Conservation (phyloP, 2,329 filamentous ascomycete genomes). For the Fusarium austroafricanum region DNA sequence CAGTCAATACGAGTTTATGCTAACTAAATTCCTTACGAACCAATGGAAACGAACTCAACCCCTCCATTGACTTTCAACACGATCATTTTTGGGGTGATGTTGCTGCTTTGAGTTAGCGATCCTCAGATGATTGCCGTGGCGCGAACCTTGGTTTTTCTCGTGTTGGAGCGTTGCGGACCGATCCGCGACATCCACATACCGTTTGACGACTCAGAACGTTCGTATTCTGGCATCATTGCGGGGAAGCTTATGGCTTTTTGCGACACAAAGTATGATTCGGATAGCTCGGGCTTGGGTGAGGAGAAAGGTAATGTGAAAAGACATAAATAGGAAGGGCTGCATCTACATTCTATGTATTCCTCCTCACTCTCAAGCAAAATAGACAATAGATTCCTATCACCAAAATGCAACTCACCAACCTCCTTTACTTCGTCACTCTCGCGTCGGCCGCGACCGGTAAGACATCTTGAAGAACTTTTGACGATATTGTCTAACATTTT, state of each 20-base stretch:
- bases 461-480: not conserved
- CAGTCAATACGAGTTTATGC: not conserved
- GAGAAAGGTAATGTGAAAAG: rapidly evolving
- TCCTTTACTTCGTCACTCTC: slow-evolving; percentile 52
- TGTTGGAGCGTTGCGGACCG: not conserved
- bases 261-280: not conserved
- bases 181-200: not conserved
- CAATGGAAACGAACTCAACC: not conserved
- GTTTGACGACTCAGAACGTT: not conserved
- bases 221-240: not conserved
- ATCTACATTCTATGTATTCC: not conserved
- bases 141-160: not conserved
- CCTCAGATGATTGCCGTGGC: not conserved
- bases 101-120: not conserved
- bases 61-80: not conserved
- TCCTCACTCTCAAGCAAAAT: not conserved
- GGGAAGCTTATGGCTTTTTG: not conserved
- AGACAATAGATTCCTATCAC: not conserved
- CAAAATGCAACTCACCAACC: slow-evolving; percentile 57
- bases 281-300: not conserved
- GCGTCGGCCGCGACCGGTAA: slow-evolving; percentile 51
- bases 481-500: not conserved
- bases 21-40: not conserved
- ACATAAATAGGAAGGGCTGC: not conserved
- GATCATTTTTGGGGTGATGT: not conserved